These are phyloP conservation scores for Obba rivulosa DNA, from an alignment of 768 basidiomycete genomes.

Conservation along the genomic window DNA sequence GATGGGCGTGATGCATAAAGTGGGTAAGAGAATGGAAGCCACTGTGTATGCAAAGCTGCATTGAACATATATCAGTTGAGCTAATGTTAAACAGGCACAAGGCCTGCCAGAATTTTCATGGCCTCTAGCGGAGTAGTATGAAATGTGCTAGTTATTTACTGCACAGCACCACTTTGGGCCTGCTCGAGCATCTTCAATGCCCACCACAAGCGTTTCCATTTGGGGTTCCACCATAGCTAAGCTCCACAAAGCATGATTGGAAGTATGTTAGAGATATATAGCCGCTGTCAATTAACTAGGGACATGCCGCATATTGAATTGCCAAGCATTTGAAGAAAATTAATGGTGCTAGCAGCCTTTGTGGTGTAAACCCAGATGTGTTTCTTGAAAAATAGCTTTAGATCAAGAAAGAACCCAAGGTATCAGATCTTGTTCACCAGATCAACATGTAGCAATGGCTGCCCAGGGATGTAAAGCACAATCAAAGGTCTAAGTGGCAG, in stretches of 20 bases:
- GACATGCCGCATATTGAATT: slow-evolving; percentile 14
- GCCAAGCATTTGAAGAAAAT: slow-evolving; percentile 9
- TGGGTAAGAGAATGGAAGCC: neutral
- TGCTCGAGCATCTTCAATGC: slow-evolving; percentile 2
- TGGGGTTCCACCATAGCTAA: slow-evolving; percentile 16
- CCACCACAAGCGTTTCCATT: slow-evolving; percentile 5
- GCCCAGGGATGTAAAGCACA: too few species aligned
- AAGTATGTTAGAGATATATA: slow-evolving; percentile 13
- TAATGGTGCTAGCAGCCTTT: slow-evolving; percentile 7
- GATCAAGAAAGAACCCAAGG: slow-evolving; percentile 15
- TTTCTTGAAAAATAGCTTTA: slow-evolving; percentile 3
- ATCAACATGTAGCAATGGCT: neutral
- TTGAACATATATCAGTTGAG: neutral
- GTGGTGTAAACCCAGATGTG: slow-evolving; percentile 9
- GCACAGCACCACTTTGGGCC: slow-evolving; percentile 10
- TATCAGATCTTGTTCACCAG: slow-evolving; percentile 1
- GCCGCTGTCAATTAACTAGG: slow-evolving; percentile 7
- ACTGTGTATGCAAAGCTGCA: neutral
- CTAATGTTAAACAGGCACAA: slow-evolving; percentile 10
- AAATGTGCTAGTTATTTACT: slow-evolving; percentile 17
- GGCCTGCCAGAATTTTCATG: slow-evolving; percentile 12
- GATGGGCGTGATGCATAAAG: neutral
- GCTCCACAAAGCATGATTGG: slow-evolving; percentile 15
- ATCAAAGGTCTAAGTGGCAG: neutral
- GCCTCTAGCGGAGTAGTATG: slow-evolving; percentile 12